Percentiles rank a stretch among this genome's conserved stretches.
These are phyloP conservation scores for Cutaneotrichosporon cyanovorans DNA, from an alignment of 1,284 basidiomycete genomes.

Conservation along the genomic window DNA sequence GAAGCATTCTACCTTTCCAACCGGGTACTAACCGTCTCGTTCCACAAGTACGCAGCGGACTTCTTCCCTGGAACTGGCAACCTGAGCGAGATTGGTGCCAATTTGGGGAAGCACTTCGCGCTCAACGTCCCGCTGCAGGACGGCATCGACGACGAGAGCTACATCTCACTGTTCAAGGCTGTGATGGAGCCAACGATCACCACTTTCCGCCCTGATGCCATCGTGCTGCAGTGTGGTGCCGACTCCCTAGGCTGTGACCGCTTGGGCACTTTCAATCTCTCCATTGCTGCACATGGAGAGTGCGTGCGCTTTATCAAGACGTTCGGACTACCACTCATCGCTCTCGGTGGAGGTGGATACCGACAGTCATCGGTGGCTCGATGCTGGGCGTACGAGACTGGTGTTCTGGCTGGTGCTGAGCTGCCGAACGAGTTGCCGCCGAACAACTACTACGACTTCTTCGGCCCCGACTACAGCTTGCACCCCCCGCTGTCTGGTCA, in stretches of 20 bases:
- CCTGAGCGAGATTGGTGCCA: slow-evolving; percentile 77
- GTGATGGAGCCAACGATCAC: slow-evolving; percentile 91
- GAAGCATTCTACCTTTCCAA: slow-evolving; percentile 97
- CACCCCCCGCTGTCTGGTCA: slow-evolving; percentile 85
- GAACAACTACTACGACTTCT: slow-evolving; percentile 90
- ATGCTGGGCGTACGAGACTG: slow-evolving; percentile 99
- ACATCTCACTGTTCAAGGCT: slow-evolving; percentile 88
- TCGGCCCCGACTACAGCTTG: slow-evolving; percentile 82
- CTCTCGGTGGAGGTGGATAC: slow-evolving; percentile 92
- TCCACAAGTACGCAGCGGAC: slow-evolving; percentile 98
- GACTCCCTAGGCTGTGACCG: slow-evolving; percentile 92
- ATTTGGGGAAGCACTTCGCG: slow-evolving; percentile 86
- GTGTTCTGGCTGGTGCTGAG: slow-evolving; percentile 75
- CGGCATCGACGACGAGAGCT: slow-evolving; percentile 95
- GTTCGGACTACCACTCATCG: slow-evolving; percentile 80
- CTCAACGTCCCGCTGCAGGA: slow-evolving; percentile 94
- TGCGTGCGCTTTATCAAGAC: slow-evolving; percentile 94
- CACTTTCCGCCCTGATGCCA: slow-evolving; percentile 79
- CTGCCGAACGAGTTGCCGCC: slow-evolving; percentile 79
- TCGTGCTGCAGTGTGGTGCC: slow-evolving; percentile 95
- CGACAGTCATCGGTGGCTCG: slow-evolving; percentile 76
- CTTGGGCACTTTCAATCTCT: slow-evolving; percentile 93
- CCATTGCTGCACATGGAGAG: slow-evolving; percentile 97
- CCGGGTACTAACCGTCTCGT: slow-evolving; percentile 95
- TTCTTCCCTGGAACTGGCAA: slow-evolving; percentile 97